phyloP scores from a whole-genome alignment of 768 basidiomycete species.

The Suillus luteus region DNA sequence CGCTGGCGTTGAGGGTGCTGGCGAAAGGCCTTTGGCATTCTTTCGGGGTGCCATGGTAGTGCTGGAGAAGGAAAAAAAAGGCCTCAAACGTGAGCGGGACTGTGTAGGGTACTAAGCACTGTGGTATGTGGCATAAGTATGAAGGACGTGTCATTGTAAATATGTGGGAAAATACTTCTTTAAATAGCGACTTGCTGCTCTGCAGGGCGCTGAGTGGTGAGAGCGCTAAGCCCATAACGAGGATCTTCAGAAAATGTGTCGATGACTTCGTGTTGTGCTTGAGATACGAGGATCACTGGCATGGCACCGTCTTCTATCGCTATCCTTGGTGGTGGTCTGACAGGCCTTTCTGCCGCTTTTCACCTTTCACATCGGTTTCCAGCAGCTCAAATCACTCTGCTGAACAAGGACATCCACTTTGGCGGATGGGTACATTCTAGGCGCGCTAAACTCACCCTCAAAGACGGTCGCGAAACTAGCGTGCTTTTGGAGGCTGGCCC shows the following conservation, averaged over 20 bases:
- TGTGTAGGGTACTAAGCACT: not conserved
- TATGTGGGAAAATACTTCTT: constrained; percentile 5
- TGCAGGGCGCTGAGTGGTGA: not conserved
- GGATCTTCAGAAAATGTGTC: not conserved
- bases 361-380: constrained; percentile 72
- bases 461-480: constrained; percentile 32
- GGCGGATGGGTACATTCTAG: constrained; percentile 89
- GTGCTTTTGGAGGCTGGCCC: constrained; percentile 86
- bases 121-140: not conserved
- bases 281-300: not conserved
- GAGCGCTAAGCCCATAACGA: not conserved
- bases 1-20: constrained; percentile 17
- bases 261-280: not conserved
- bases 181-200: not conserved
- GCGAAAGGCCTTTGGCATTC: constrained; percentile 15
- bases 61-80: constrained; percentile 19
- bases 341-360: constrained; percentile 81
- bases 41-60: constrained; percentile 26
- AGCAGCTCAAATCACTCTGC: constrained; percentile 54
- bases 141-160: constrained; percentile 1
- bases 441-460: constrained; percentile 44
- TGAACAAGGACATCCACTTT: constrained; percentile 63
- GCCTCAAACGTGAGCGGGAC: constrained; percentile 25
- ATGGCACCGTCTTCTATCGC: constrained; percentile 47
- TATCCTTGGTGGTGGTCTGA: constrained; percentile 78